Percentiles rank a stretch among this genome's conserved stretches.
phyloP scores from a whole-genome alignment of 2,329 filamentous ascomycete genomes.

The Aspergillus sp. region DNA sequence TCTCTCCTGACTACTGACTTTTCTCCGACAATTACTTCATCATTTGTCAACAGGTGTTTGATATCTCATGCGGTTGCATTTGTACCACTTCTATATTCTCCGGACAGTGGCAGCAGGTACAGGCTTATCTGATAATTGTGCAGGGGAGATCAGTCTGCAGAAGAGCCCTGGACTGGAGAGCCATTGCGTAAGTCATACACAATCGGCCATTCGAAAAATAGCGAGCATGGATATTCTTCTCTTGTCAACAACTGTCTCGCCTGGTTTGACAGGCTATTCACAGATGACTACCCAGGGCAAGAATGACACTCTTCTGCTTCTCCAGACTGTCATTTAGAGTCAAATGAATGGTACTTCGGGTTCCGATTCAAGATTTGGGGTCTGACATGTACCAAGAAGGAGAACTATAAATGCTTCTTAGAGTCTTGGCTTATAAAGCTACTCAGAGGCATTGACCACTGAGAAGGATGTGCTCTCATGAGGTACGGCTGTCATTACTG shows the following conservation, averaged over 20 bases:
- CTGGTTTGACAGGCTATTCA: too few species aligned
- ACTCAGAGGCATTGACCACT: background rate
- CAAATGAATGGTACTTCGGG: background rate
- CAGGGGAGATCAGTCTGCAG: background rate
- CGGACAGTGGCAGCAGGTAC: background rate
- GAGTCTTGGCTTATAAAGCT: background rate
- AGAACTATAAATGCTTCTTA: background rate
- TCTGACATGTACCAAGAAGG: background rate
- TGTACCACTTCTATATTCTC: background rate
- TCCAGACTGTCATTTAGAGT: background rate
- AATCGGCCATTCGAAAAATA: too few species aligned
- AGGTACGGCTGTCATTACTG: background rate
- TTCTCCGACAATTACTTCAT: background rate
- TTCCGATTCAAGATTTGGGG: background rate
- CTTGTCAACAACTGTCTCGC: too few species aligned
- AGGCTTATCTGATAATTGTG: background rate
- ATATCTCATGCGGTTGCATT: background rate
- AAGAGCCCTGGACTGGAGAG: background rate
- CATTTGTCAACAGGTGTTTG: background rate
- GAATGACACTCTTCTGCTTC: background rate
- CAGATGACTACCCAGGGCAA: too few species aligned
- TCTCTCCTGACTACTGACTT: background rate
- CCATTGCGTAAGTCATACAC: background rate
- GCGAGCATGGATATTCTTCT: too few species aligned
- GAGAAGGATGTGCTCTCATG: background rate